Evolutionary conservation across 108 stramenopile species (phyloP), one percentile per base, ranked within the genome.

Genomic region (Cyclotella distinguenda): DNA sequence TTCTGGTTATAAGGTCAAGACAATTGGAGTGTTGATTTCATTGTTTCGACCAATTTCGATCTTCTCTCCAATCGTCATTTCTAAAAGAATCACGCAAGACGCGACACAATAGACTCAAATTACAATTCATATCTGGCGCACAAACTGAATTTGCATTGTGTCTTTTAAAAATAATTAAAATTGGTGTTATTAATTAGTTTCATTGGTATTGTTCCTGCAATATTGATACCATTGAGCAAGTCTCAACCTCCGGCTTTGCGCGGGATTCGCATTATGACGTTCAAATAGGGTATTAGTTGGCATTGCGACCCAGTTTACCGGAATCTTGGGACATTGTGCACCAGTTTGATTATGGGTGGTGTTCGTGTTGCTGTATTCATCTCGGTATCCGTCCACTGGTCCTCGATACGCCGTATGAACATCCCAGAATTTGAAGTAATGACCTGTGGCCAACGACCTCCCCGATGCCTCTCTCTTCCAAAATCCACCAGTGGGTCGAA

Each of bases 401-500:
- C 66, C 66, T 1, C 66, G 51, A 36, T 67, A 67, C 9, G 36
- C 51, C 13, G 44, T 57, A 16, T 67, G 32, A 0, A 67, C 66
- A 51, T 44, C 31, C 66, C 66, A 67, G 13, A 67, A 30, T 67
- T 57, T 57, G 25, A 67, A 67, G 21, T 13, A 46, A 35, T 67
- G 66, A 9, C 66, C 66, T 0, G 66, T 67, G 2, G 47, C 55
- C 4, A 57, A 16, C 22, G 66, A 56, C 57, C 36, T 31, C 2
- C 66, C 66, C 1, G 32, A 46, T 22, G 56, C 30, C 23, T 57
- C 56, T 8, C 38, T 3, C 23, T 67, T 67, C 66, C 66, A 67
- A 46, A 67, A 67, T 33, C 32, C 33, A 11, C 46, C 3, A 10
- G 34, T 44, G 19, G 26, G 28, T 0, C 39, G 31, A 11, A 15